A percentile compares a stretch with the other conserved stretches of the same genome.
phyloP scores from a whole-genome alignment of 148 eudicot species.

The Simmondsia chinensis region DNA sequence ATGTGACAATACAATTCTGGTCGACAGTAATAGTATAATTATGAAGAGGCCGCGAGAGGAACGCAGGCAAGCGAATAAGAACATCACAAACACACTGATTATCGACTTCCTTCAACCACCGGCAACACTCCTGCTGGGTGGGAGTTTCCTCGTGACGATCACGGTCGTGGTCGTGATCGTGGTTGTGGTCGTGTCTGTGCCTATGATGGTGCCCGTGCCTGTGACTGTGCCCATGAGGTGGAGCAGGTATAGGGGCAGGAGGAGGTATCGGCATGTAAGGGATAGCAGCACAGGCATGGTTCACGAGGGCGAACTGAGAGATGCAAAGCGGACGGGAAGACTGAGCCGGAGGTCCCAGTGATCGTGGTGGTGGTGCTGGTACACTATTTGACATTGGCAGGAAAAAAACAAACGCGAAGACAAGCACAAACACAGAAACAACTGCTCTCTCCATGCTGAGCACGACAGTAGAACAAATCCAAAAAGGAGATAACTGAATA shows the following conservation, averaged over 20 bases:
- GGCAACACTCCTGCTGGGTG: too few relatives aligned
- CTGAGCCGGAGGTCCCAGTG: constrained; percentile 12
- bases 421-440: constrained; percentile 2
- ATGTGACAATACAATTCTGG: too few relatives aligned
- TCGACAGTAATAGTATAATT: too few relatives aligned
- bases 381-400: constrained; percentile 22
- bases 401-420: constrained; percentile 20
- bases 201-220: too few relatives aligned
- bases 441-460: constrained; percentile 26
- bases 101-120: too few relatives aligned
- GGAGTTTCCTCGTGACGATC: too few relatives aligned
- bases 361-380: constrained; percentile 7
- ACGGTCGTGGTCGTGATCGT: too few relatives aligned
- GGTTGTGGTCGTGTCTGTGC: too few relatives aligned
- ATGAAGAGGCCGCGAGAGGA: too few relatives aligned
- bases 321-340: constrained; percentile 42
- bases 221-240: too few relatives aligned
- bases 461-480: neutral
- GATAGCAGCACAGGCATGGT: constrained; percentile 52
- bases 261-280: constrained; percentile 36
- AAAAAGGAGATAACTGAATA: constrained; percentile 2
- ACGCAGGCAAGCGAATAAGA: too few relatives aligned
- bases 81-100: too few relatives aligned
- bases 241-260: constrained; percentile 14
- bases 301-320: constrained; percentile 61